Conservation (phyloP, 352 stramenopile species). For the Phytophthora idaei region DNA sequence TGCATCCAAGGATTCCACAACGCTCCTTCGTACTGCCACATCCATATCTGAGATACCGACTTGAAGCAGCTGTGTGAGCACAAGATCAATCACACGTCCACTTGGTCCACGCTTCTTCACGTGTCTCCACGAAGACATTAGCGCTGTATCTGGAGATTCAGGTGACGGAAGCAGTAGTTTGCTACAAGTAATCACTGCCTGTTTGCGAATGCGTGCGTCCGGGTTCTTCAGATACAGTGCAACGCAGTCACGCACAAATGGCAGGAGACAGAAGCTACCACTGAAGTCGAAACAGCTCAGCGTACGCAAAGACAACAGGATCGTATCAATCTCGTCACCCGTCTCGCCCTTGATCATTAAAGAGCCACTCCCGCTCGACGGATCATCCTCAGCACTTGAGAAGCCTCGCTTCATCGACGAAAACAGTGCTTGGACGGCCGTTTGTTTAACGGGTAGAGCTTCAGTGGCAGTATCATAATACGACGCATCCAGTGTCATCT, state of each 20-base stretch:
- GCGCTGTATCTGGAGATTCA: conserved; percentile 24
- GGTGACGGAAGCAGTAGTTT: conserved; percentile 69
- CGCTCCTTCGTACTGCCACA: conserved; percentile 88
- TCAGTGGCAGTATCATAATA: conserved; percentile 40
- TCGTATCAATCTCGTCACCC: conserved; percentile 70
- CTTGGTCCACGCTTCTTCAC: conserved; percentile 85
- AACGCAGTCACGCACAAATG: conserved; percentile 95
- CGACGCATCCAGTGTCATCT: conserved; percentile 30
- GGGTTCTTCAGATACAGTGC: conserved; percentile 92
- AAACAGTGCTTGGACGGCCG: conserved; percentile 70
- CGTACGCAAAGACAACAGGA: conserved; percentile 93
- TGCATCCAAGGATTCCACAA: conserved; percentile 93
- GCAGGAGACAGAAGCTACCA: conserved; percentile 93
- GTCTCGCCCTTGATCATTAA: conserved; percentile 84
- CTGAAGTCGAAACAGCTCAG: conserved; percentile 94
- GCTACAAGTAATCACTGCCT: conserved; percentile 87
- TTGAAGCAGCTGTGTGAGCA: conserved; percentile 92
- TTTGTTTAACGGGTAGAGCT: conserved; percentile 43
- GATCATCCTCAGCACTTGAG: conserved; percentile 37
- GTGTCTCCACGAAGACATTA: conserved; percentile 56
- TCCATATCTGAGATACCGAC: conserved; percentile 94
- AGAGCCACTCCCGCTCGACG: conserved; percentile 21
- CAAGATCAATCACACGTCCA: conserved; percentile 92
- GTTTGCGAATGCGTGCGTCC: conserved; percentile 89
- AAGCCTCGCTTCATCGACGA: conserved; percentile 78